These are phyloP conservation scores for Anastatica hierochuntica DNA, from an alignment of 345 rosid genomes.

Conservation along the genomic window DNA sequence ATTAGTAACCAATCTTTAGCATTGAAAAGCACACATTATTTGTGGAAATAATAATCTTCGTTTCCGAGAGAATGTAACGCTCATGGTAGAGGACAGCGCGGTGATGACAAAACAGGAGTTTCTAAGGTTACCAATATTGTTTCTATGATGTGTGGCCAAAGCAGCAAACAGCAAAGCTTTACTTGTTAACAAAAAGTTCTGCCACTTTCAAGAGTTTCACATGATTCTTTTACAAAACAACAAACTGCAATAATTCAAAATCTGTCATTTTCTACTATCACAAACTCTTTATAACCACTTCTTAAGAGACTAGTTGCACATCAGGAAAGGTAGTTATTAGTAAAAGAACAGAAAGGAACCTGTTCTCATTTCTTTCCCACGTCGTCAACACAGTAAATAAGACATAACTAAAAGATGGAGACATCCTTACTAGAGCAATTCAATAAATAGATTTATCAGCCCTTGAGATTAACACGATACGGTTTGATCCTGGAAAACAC, in stretches of 20 bases:
- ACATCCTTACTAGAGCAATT: slow-evolving; percentile 8
- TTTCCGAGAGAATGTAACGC: slow-evolving; percentile 1
- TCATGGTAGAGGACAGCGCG: slow-evolving; percentile 16
- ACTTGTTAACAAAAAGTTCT: slow-evolving; percentile 12
- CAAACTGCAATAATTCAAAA: slow-evolving; percentile 21
- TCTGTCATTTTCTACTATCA: slow-evolving; percentile 18
- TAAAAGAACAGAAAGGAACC: slow-evolving; percentile 11
- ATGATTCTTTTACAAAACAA: slow-evolving; percentile 22
- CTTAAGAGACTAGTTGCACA: slow-evolving; percentile 17
- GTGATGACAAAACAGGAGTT: slow-evolving; percentile 24
- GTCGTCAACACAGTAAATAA: slow-evolving; percentile 5
- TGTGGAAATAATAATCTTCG: slow-evolving; percentile 6
- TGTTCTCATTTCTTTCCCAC: slow-evolving; percentile 20
- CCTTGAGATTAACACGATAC: slow-evolving; percentile 1
- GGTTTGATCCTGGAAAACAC: slow-evolving; percentile 8
- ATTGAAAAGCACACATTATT: slow-evolving; percentile 3
- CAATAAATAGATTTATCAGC: slow-evolving; percentile 1
- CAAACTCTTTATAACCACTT: slow-evolving; percentile 20
- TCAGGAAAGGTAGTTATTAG: slow-evolving; percentile 18
- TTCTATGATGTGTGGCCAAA: slow-evolving; percentile 23
- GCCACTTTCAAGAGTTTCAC: slow-evolving; percentile 23
- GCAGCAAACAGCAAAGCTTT: slow-evolving; percentile 24
- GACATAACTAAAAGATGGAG: slow-evolving; percentile 1
- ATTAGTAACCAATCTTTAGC: not conserved
- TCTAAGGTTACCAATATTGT: slow-evolving; percentile 25